A percentile compares a stretch with the other conserved stretches of the same genome.
Evolutionary conservation across 371 early-diverging fungal genomes (phyloP).

Genomic region (Basidiobolus meristosporus): DNA sequence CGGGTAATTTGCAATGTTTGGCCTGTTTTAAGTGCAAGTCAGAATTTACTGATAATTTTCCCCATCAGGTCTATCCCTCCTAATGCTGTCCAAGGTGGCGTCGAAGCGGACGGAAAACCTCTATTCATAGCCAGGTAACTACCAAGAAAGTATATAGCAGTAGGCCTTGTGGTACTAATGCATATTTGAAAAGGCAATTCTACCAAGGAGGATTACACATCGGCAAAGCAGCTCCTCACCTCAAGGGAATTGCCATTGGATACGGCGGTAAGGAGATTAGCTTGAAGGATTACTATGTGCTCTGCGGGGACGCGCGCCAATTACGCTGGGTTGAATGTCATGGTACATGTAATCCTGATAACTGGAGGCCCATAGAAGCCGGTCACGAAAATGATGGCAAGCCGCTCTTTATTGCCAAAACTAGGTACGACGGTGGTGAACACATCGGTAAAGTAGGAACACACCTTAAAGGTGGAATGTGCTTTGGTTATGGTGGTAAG

Average conservation of each 20-base stretch:
- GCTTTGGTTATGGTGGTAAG: slow-evolving; percentile 8
- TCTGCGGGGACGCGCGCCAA: slow-evolving; percentile 19
- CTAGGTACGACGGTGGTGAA: slow-evolving; percentile 10
- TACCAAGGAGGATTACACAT: slow-evolving; percentile 21
- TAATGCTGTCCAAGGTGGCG: slow-evolving; percentile 5
- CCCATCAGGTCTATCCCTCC: slow-evolving; percentile 3
- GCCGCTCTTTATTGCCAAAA: slow-evolving; percentile 19
- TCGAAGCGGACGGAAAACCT: slow-evolving; percentile 4
- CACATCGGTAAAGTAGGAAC: slow-evolving; percentile 18
- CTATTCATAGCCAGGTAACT: slow-evolving; percentile 2
- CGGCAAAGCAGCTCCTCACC: slow-evolving; percentile 20
- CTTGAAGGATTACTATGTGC: slow-evolving; percentile 19
- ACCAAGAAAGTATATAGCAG: no score
- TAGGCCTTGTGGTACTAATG: no score
- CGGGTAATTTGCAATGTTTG: no score
- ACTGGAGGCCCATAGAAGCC: slow-evolving; percentile 10
- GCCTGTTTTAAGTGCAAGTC: no score
- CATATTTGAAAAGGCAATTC: no score
- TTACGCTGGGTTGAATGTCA: slow-evolving; percentile 17
- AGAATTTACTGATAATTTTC: no score
- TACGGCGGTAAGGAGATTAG: slow-evolving; percentile 17
- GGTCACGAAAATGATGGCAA: slow-evolving; percentile 20
- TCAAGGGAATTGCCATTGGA: slow-evolving; percentile 14
- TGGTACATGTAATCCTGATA: slow-evolving; percentile 8
- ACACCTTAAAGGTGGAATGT: slow-evolving; percentile 12